Conservation (phyloP, 108 stramenopile species). For the Nitzschia sp. region DNA sequence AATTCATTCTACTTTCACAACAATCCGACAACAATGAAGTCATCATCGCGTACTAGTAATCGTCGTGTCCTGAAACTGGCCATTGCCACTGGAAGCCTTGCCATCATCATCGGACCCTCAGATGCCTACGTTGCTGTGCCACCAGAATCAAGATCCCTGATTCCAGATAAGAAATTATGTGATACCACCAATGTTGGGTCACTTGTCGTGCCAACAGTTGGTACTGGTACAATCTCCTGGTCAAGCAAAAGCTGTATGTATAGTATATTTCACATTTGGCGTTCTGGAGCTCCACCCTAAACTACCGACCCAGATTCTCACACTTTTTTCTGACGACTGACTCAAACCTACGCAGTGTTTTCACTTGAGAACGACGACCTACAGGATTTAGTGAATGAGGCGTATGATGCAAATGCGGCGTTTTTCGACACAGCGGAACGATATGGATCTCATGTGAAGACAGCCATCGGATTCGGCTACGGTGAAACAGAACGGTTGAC, state of each 20-base stretch:
- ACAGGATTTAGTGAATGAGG: slow-evolving; percentile 30
- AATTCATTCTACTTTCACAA: too few species aligned
- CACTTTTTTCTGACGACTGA: too few species aligned
- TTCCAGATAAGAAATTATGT: neutral
- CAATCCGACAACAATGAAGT: too few species aligned
- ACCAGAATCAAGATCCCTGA: neutral
- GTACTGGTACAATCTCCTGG: slow-evolving; percentile 66
- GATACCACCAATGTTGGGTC: slow-evolving; percentile 52
- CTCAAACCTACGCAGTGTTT: slow-evolving; percentile 22
- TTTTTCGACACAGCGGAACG: slow-evolving; percentile 75
- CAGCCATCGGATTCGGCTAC: slow-evolving; percentile 56
- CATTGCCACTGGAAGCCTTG: too few species aligned
- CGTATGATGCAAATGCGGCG: slow-evolving; percentile 36
- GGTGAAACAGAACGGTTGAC: slow-evolving; percentile 56
- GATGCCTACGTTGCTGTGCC: slow-evolving; percentile 5
- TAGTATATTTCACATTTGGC: too few species aligned
- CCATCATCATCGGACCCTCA: too few species aligned
- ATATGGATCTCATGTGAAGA: slow-evolving; percentile 59
- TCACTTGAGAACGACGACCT: slow-evolving; percentile 46
- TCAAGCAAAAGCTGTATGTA: slow-evolving; percentile 39
- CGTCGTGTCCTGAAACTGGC: too few species aligned
- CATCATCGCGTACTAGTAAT: too few species aligned
- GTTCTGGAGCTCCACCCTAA: too few species aligned
- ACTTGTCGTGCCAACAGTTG: slow-evolving; percentile 51
- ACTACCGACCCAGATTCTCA: too few species aligned